These are phyloP conservation scores for Exophiala sideris DNA, from an alignment of 2,329 filamentous ascomycete genomes.

Conservation along the genomic window DNA sequence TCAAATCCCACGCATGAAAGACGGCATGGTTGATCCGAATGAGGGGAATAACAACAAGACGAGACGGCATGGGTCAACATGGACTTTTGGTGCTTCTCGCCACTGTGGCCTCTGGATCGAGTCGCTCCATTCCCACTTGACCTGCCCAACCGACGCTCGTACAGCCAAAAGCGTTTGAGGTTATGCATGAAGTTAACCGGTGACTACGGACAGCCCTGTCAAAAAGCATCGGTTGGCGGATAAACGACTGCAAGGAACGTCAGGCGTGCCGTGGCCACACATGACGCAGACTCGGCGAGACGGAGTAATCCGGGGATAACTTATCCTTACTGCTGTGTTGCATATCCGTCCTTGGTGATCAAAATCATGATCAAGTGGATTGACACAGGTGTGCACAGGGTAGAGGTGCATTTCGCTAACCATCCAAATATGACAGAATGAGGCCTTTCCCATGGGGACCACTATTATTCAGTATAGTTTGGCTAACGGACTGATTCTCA, in stretches of 20 bases:
- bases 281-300: neutral
- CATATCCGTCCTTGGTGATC: neutral
- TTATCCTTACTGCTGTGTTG: neutral
- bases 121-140: neutral
- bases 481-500: too few relatives aligned
- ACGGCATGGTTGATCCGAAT: neutral
- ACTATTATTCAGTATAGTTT: too few relatives aligned
- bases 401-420: too few relatives aligned
- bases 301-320: neutral
- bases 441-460: too few relatives aligned
- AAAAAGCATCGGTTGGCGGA: conserved; percentile 1
- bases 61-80: neutral
- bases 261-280: conserved; percentile 13
- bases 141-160: too few relatives aligned
- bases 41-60: too few relatives aligned
- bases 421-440: too few relatives aligned
- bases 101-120: neutral
- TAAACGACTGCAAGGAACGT: conserved; percentile 6
- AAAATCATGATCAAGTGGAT: too few relatives aligned
- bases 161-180: neutral
- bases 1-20: neutral
- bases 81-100: neutral
- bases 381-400: too few relatives aligned
- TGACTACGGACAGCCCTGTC: neutral
- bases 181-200: conserved; percentile 3